Evolutionary conservation across 495 filamentous ascomycete species (phyloP), one percentile per base, ranked within the genome.

Genomic region (Cercophora newfieldiana): DNA sequence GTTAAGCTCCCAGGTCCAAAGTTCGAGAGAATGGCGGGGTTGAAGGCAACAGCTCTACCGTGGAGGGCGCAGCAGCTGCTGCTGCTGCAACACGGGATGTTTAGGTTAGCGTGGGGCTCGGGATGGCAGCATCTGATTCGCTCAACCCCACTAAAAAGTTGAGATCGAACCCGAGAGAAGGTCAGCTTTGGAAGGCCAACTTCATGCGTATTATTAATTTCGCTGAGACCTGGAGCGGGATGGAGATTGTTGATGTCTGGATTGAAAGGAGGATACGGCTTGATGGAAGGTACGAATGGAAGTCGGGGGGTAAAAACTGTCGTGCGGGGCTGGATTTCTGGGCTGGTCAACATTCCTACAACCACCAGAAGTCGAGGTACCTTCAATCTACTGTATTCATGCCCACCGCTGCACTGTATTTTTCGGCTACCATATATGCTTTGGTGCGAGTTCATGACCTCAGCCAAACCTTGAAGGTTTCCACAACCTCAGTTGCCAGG

Each of bases 21-120:
- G 37, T 44, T 44, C 37, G 12, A 44, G 37, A 14, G 37, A 14
- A 44, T 72, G 70, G 70, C 65, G 68, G 70, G 70, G 70, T 68
- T 51, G 55, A 47, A 24, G 22, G 49, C 49, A 65, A 58, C 31
- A 55, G 60, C 67, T 63, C 37, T 37, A 53, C 21, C 56, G 50
- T 24, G 50, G 18, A 51, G 21, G 48, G 18, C 48, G 21, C 16
- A 22, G 18, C 16, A 22, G 6, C n/a, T n/a, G n/a, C n/a, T n/a
- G n/a, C n/a, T n/a, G 48, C 48, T 51, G 6, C 2, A 19, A 53
- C 50, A 53, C 16, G 50, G 48, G 50, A 26, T 21, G 19, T 2
- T 53, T 53, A 26, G 50, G 50, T 53, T 8, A 53, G 24, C 50
- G 50, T 53, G 50, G 50, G 50, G 50, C 10, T 24, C 2, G 50